These are phyloP conservation scores for Fusarium phyllophilum DNA, from an alignment of 2,329 filamentous ascomycete species.

Conservation along the genomic window DNA sequence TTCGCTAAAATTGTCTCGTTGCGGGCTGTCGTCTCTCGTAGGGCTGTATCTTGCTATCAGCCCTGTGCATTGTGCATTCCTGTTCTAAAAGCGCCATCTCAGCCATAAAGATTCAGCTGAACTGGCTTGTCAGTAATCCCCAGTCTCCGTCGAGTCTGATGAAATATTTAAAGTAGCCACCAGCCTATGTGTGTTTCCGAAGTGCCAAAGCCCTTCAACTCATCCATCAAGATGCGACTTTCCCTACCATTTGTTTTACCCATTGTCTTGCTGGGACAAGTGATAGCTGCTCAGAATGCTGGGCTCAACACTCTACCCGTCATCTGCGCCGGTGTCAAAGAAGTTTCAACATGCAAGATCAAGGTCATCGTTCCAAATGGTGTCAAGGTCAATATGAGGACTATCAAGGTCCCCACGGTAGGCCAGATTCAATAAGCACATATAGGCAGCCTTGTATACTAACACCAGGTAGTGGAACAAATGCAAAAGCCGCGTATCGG, in stretches of 20 bases:
- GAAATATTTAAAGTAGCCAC: not conserved
- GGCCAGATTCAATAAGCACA: fast-evolving
- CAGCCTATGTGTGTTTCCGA: fast-evolving
- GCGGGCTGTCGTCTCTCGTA: not conserved
- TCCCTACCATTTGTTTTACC: not conserved
- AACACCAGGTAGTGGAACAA: not conserved
- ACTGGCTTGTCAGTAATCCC: not conserved
- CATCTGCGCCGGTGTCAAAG: not conserved
- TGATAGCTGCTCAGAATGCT: not conserved
- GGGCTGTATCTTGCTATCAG: not conserved
- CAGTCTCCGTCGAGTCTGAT: fast-evolving
- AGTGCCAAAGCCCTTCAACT: fast-evolving
- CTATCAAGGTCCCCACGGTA: not conserved
- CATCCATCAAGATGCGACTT: not conserved
- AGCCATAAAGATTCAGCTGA: not conserved
- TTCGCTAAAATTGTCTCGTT: not conserved
- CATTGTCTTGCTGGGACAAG: not conserved
- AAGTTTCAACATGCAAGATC: not conserved
- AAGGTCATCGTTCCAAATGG: not conserved
- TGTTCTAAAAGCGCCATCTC: not conserved
- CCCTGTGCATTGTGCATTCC: not conserved
- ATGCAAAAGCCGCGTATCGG: not conserved
- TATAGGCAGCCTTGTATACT: fast-evolving
- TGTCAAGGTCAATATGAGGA: not conserved
- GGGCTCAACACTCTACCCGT: not conserved